Conservation (phyloP, 768 basidiomycete genomes). For the Podaxis sp. region DNA sequence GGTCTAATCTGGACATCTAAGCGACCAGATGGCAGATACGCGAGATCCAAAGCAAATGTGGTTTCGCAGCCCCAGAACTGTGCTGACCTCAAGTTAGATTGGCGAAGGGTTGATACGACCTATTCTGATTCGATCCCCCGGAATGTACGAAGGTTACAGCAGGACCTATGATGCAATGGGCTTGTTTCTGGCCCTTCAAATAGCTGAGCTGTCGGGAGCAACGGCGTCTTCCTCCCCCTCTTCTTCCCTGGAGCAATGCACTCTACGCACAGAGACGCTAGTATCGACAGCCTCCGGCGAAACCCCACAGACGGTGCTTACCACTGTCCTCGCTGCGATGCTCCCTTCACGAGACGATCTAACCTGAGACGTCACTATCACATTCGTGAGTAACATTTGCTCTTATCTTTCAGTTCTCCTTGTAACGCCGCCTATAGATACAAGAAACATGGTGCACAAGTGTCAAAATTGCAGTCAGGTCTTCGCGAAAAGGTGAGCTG, state of each 20-base stretch:
- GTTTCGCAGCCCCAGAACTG: not conserved
- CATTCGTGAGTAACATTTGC: slow-evolving; percentile 28
- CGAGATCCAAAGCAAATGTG: slow-evolving; percentile 17
- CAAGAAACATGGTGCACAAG: slow-evolving; percentile 25
- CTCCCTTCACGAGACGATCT: slow-evolving; percentile 36
- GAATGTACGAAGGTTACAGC: slow-evolving; percentile 15
- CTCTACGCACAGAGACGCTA: slow-evolving; percentile 11
- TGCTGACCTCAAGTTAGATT: slow-evolving; percentile 7
- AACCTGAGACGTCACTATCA: slow-evolving; percentile 36
- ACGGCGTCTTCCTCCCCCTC: not conserved
- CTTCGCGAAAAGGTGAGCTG: slow-evolving; percentile 23
- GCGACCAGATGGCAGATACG: slow-evolving; percentile 11
- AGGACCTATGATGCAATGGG: slow-evolving; percentile 13
- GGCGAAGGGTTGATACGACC: slow-evolving; percentile 9
- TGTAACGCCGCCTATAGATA: slow-evolving; percentile 22
- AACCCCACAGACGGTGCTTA: slow-evolving; percentile 34
- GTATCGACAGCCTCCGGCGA: slow-evolving; percentile 32
- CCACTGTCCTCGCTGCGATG: slow-evolving; percentile 35
- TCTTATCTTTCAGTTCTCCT: slow-evolving; percentile 11
- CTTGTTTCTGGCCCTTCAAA: slow-evolving; percentile 7
- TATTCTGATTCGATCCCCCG: slow-evolving; percentile 13
- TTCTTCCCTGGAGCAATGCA: slow-evolving; percentile 4
- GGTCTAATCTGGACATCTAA: slow-evolving; percentile 13
- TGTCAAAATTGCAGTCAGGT: slow-evolving; percentile 27
- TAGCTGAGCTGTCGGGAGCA: slow-evolving; percentile 10